Conservation (phyloP, 768 basidiomycete genomes). For the Kwoniella sp. region DNA sequence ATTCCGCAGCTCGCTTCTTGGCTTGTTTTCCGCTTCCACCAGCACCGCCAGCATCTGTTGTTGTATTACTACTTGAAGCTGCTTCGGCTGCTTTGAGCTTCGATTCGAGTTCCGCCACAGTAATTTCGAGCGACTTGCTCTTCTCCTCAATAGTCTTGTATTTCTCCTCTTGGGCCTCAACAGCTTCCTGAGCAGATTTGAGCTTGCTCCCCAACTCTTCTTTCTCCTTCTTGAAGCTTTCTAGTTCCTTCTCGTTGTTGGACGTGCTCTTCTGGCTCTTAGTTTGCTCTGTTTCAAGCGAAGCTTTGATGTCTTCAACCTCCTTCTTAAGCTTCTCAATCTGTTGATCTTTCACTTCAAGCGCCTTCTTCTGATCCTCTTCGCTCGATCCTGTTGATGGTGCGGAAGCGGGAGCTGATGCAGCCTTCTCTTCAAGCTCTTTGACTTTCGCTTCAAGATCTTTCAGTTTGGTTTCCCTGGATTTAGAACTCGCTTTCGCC, state of each 20-base stretch:
- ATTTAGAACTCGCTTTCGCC: constrained; percentile 24
- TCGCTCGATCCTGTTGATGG: neutral
- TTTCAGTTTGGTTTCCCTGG: constrained; percentile 18
- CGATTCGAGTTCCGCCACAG: constrained; percentile 32
- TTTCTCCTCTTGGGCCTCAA: constrained; percentile 13
- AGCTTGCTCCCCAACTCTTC: constrained; percentile 20
- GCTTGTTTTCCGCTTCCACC: constrained; percentile 20
- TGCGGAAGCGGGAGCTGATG: neutral
- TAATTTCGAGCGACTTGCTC: constrained; percentile 21
- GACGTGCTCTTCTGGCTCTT: neutral
- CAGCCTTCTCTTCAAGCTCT: constrained; percentile 26
- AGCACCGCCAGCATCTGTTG: neutral
- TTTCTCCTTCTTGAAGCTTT: constrained; percentile 15
- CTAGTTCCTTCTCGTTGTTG: constrained; percentile 14
- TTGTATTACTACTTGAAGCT: neutral
- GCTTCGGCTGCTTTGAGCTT: constrained; percentile 15
- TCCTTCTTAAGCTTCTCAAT: constrained; percentile 32
- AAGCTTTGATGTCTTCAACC: constrained; percentile 5
- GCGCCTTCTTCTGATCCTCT: constrained; percentile 16
- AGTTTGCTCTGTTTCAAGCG: constrained; percentile 1
- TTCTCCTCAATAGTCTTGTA: constrained; percentile 20
- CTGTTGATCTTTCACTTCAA: constrained; percentile 23
- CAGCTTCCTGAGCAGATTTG: constrained; percentile 10
- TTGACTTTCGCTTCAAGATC: constrained; percentile 22
- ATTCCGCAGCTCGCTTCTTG: constrained; percentile 24